Base-by-base conservation (phyloP, 495 filamentous ascomycete genomes). In the Ramalina peruviana region DNA sequence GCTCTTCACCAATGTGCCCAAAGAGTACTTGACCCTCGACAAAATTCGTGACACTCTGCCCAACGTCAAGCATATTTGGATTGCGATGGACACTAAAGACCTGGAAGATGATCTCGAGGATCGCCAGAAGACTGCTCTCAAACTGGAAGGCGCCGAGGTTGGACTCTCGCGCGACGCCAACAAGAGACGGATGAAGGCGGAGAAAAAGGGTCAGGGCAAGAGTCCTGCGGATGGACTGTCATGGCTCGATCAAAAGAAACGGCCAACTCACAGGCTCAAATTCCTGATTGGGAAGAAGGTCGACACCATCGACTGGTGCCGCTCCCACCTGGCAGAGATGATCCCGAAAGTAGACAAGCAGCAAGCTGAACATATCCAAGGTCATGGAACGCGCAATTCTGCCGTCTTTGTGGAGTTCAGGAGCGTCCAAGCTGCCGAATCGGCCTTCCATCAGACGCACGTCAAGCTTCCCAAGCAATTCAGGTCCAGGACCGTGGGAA, bases 391-490 rank as follows among this genome's bases (percentile, higher is more conserved):
- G 65, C 64, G 78, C 41, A 62, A 72, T 40, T 66, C 65, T 40
- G 67, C 68, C 44, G 65, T 69, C 49, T 96, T 97, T 65, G 77
- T 96, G 51, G 88, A 95, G 61, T 97, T 95, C 64, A 71, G 72
- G 46, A 69, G 70, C 25, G 84, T 93, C 59, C 69, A 76, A 43
- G 84, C 88, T 53, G 90, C 90, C 23, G 89, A 97, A 62, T 68
- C 76, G 37, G 89, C 90, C 25, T 85, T 72, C 65, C 88, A 94
- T 62, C 40, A 76, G 37, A 73, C 95, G 19, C 79, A 85, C 12
- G 86, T 94, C 63, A 86, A 95, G 65, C 79, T 85, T 58, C 83
- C 85, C 43, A 70, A 94, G 46, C 88, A 89, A 63, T 94, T 94
- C 86, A 68, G 83, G 15, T 86, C 88, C 43, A 80, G 85, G 43